phyloP scores from a whole-genome alignment of 257 asterid genomes.

The Ballota nigra region DNA sequence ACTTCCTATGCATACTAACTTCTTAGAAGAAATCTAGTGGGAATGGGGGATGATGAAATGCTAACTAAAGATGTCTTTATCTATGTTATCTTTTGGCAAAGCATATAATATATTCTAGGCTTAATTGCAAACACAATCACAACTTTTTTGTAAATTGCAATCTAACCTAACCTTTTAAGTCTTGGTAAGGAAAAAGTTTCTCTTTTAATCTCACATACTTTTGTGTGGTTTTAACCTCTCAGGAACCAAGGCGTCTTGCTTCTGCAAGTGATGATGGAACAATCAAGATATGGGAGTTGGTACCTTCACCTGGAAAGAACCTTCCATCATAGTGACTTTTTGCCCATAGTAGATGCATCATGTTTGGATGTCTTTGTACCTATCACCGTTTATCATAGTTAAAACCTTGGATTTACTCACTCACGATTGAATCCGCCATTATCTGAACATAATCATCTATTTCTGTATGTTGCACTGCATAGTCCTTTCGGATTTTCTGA shows the following conservation, averaged over 20 bases:
- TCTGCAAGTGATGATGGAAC: slow-evolving; percentile 90
- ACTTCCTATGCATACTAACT: too few relatives aligned
- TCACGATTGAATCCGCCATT: background rate
- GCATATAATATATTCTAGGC: too few relatives aligned
- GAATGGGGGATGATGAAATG: too few relatives aligned
- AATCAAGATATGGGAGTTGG: slow-evolving; percentile 80
- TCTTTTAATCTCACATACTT: too few relatives aligned
- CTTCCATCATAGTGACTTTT: slow-evolving; percentile 20
- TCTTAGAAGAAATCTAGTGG: too few relatives aligned
- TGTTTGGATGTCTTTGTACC: background rate
- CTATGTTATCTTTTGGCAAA: too few relatives aligned
- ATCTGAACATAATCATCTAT: background rate
- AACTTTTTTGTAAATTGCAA: too few relatives aligned
- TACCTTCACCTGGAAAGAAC: slow-evolving; percentile 27
- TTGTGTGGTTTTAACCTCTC: slow-evolving; percentile 20
- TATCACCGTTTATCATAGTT: background rate
- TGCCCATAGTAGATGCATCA: slow-evolving; percentile 19
- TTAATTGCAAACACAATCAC: too few relatives aligned
- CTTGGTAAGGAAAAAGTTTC: too few relatives aligned
- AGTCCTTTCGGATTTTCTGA: background rate
- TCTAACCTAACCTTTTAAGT: too few relatives aligned
- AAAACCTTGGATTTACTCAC: background rate
- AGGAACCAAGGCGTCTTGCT: slow-evolving; percentile 69
- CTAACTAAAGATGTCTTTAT: too few relatives aligned
- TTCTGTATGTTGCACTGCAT: background rate